Conservation (phyloP, 805 yeast species). For the Candida chilensis region DNA sequence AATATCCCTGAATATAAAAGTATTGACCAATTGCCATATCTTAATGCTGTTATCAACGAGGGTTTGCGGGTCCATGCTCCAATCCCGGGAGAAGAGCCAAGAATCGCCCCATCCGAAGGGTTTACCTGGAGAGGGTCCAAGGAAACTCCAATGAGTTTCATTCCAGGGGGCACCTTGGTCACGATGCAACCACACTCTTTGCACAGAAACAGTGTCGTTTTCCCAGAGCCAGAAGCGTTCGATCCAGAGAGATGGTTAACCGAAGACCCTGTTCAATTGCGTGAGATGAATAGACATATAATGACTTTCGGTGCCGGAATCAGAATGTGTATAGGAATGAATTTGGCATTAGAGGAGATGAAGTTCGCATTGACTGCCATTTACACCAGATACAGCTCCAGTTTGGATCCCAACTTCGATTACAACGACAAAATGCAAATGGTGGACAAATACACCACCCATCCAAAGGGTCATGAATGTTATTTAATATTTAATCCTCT, state of each 20-base stretch:
- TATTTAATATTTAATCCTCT: constrained; percentile 3
- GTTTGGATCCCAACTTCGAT: constrained; percentile 11
- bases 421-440: constrained; percentile 10
- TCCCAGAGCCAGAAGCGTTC: constrained; percentile 41
- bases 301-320: constrained; percentile 71
- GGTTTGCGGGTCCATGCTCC: constrained; percentile 56
- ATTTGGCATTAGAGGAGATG: constrained; percentile 59
- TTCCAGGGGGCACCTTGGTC: constrained; percentile 48
- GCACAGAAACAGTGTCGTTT: constrained; percentile 42
- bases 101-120: constrained; percentile 31
- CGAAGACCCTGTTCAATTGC: too few species aligned
- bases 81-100: constrained; percentile 68
- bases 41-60: constrained; percentile 58
- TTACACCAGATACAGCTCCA: constrained; percentile 40
- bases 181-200: constrained; percentile 61
- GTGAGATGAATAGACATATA: too few species aligned
- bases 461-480: constrained; percentile 8
- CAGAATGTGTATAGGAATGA: constrained; percentile 68
- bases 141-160: constrained; percentile 8
- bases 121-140: constrained; percentile 14
- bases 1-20: constrained; percentile 19
- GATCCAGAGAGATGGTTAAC: constrained; percentile 59
- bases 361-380: constrained; percentile 46
- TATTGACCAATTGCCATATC: constrained; percentile 45
- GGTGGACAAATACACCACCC: constrained; percentile 19